Evolutionary conservation across 441 rosid genomes (phyloP), one percentile per base, ranked within the genome.

Genomic region (Gossypium davidsonii): DNA sequence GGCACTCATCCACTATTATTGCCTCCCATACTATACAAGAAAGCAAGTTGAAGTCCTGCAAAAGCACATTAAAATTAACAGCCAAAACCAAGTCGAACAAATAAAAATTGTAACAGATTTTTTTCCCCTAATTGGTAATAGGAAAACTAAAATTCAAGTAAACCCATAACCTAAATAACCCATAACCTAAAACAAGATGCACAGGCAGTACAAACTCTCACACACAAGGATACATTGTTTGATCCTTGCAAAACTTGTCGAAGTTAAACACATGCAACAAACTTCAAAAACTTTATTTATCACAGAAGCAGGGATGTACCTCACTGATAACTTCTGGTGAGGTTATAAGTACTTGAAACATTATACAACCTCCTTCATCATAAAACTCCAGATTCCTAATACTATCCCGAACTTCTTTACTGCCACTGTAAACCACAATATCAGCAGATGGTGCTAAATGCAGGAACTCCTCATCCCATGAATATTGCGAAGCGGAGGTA

Each of bases 1-100:
- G 90, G 76, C 85, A 84, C 55, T 83, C 90, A 75, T 88, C 90
- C 71, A 88, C 74, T 58, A 86, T 76, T 57, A 88, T 21, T 57
- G 82, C 82, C 71, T 84, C 87, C 92, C 92, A 88, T 72, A 74
- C 78, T 61, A 77, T 80, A 20, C 69, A 72, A 51, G 52, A 12
- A 60, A 88, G 73, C 18, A 81, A 61, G 46, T 67, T 34, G 57
- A 81, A 44, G 80, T 88, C 92, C 92, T 88, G 89, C 79, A 84
- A 57, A 80, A 68, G 18, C 59, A 78, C 31, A 72, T 25, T 52
- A 21, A 55, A 46, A 49, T 70, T 65, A 67, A 70, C 57, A 58
- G 66, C 44, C 15, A 65, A 61, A 39, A 34, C 10, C 52, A 18
- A 12, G 37, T 25, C 37, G 14, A 61, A 6, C 23, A 34, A 52